These are phyloP conservation scores for Hymenotorrendiella dingleyae DNA, from an alignment of 2,329 filamentous ascomycete species.

Conservation along the genomic window DNA sequence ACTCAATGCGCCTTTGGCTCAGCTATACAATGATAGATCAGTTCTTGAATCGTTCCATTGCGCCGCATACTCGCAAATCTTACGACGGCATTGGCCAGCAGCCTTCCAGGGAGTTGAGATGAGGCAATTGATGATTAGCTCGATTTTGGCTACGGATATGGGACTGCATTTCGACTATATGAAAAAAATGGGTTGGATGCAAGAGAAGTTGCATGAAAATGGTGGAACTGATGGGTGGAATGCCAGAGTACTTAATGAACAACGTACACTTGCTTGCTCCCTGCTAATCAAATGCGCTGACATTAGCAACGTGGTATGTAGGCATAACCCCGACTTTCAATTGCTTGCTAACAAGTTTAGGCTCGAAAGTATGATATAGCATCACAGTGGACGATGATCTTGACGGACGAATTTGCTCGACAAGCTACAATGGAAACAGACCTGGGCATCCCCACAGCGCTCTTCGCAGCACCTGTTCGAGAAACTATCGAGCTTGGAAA, in stretches of 20 bases:
- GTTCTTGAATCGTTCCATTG: conserved; percentile 97
- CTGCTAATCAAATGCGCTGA: conserved; percentile 96
- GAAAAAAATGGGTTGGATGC: conserved; percentile 74
- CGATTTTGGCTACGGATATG: conserved; percentile 98
- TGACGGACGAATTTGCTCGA: conserved; percentile 93
- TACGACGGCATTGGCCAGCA: conserved; percentile 84
- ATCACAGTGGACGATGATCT: conserved; percentile 80
- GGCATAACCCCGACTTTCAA: too few species aligned
- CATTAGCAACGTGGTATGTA: conserved; percentile 91
- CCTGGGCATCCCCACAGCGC: conserved; percentile 77
- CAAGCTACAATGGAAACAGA: conserved; percentile 90
- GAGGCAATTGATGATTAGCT: conserved; percentile 89
- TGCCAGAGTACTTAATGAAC: conserved; percentile 66
- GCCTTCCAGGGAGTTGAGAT: conserved; percentile 74
- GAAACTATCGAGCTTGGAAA: conserved; percentile 78
- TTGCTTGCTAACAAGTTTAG: conserved; percentile 38
- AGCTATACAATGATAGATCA: conserved; percentile 94
- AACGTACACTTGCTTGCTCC: conserved; percentile 77
- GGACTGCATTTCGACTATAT: conserved; percentile 96
- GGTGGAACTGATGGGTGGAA: conserved; percentile 69
- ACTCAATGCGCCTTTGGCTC: conserved; percentile 85
- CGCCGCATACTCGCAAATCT: conserved; percentile 91
- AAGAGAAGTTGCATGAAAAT: conserved; percentile 68
- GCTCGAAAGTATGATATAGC: conserved; percentile 79
- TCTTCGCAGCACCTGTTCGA: conserved; percentile 79